Evolutionary conservation across 2,329 filamentous ascomycete genomes (phyloP).

Genomic region (Colletotrichum limetticola): DNA sequence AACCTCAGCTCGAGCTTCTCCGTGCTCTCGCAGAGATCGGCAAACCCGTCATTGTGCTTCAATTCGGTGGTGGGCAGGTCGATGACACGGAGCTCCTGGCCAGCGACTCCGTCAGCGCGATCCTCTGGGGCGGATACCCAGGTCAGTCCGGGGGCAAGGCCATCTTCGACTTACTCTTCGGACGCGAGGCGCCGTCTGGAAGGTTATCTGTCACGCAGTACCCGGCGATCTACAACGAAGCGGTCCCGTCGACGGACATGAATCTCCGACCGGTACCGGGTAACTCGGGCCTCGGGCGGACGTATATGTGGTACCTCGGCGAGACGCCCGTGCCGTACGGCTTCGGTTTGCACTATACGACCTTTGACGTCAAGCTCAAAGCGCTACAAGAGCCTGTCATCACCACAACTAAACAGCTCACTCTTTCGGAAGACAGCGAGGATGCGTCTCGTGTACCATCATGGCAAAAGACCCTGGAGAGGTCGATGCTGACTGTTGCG

Average conservation of each 20-base stretch:
- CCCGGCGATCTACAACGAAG: slow-evolving; percentile 59
- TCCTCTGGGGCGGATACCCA: slow-evolving; percentile 70
- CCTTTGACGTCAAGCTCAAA: slow-evolving; percentile 49
- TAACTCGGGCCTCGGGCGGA: slow-evolving; percentile 59
- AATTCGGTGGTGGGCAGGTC: slow-evolving; percentile 64
- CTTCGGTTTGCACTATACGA: slow-evolving; percentile 68
- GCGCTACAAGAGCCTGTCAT: not conserved
- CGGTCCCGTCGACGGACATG: slow-evolving; percentile 67
- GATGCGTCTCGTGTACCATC: not conserved
- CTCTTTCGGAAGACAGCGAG: not conserved
- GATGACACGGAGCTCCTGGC: slow-evolving; percentile 61
- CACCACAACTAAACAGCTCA: not conserved
- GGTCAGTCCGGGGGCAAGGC: slow-evolving; percentile 69
- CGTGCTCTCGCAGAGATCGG: slow-evolving; percentile 44
- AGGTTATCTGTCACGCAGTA: slow-evolving; percentile 67
- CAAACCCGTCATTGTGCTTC: slow-evolving; percentile 63
- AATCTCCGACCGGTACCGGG: slow-evolving; percentile 51
- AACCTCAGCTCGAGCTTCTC: slow-evolving; percentile 17
- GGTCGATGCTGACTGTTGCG: slow-evolving; percentile 43
- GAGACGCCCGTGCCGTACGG: slow-evolving; percentile 63
- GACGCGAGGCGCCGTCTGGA: slow-evolving; percentile 60
- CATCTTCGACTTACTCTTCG: slow-evolving; percentile 63
- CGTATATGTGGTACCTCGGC: slow-evolving; percentile 67
- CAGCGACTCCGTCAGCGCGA: slow-evolving; percentile 58
- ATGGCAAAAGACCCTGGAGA: slow-evolving; percentile 9